Conservation (phyloP, 129 eudicot species). For the Scalesia atractyloides region DNA sequence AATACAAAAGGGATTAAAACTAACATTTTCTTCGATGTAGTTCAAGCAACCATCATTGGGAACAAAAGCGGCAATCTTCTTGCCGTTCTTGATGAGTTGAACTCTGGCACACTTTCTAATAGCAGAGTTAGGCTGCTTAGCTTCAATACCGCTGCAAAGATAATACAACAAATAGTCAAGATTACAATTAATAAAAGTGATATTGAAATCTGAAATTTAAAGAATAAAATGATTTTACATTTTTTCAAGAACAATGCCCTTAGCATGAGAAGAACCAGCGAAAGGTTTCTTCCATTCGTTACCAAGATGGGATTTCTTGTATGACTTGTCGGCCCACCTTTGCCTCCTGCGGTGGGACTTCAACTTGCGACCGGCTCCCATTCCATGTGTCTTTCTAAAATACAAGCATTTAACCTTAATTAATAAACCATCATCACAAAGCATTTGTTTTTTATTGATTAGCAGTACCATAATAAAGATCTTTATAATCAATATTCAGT, state of each 20-base stretch:
- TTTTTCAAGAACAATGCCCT: slow-evolving; percentile 59
- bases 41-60: slow-evolving; percentile 63
- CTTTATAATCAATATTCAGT: neutral
- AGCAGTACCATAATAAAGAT: neutral
- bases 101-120: slow-evolving; percentile 65
- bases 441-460: neutral
- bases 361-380: slow-evolving; percentile 68
- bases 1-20: neutral
- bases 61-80: slow-evolving; percentile 63
- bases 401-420: neutral
- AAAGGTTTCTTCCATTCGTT: slow-evolving; percentile 68
- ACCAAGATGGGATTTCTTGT: slow-evolving; percentile 62
- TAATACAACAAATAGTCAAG: neutral
- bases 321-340: slow-evolving; percentile 65
- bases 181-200: neutral
- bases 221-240: slow-evolving; percentile 26
- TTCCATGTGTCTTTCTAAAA: slow-evolving; percentile 53
- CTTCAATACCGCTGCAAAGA: slow-evolving; percentile 49
- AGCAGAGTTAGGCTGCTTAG: slow-evolving; percentile 62
- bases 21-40: slow-evolving; percentile 60
- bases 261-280: slow-evolving; percentile 64
- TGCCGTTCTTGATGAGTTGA: slow-evolving; percentile 60
- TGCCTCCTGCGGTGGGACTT: slow-evolving; percentile 57
- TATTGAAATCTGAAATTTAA: neutral
- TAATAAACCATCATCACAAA: neutral